Conservation (phyloP, 2,329 filamentous ascomycete genomes). For the Hymenoscyphus albidus region DNA sequence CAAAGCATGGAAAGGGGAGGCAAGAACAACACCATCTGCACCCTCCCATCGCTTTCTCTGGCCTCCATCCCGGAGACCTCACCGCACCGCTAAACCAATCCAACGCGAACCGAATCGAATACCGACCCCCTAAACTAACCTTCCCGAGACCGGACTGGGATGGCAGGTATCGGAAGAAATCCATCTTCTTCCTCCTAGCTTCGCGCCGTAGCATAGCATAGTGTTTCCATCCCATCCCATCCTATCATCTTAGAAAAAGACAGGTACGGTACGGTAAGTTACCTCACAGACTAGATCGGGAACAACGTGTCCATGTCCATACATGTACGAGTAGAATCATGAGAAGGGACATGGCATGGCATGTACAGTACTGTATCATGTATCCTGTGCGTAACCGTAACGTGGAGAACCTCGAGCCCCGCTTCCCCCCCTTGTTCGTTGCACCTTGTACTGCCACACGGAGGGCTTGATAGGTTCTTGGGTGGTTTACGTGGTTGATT, state of each 20-base stretch:
- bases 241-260: no score
- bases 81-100: no score
- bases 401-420: background rate
- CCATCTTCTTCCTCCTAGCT: no score
- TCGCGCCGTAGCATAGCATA: no score
- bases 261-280: no score
- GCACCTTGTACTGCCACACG: conserved; percentile 27
- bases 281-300: background rate
- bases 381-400: background rate
- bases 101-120: no score
- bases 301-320: background rate
- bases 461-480: conserved; percentile 8
- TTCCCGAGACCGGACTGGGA: no score
- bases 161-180: no score
- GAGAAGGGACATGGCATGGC: no score
- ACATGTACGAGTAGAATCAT: background rate
- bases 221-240: no score
- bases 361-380: no score
- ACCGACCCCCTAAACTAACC: no score
- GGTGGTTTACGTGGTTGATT: background rate
- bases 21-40: background rate
- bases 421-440: conserved; percentile 17
- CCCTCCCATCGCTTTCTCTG: background rate
- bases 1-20: background rate
- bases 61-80: background rate